A percentile compares a stretch with the other conserved stretches of the same genome.
These are phyloP conservation scores for Zymoseptoria ardabiliae DNA, from an alignment of 2,329 filamentous ascomycete genomes.

Conservation along the genomic window DNA sequence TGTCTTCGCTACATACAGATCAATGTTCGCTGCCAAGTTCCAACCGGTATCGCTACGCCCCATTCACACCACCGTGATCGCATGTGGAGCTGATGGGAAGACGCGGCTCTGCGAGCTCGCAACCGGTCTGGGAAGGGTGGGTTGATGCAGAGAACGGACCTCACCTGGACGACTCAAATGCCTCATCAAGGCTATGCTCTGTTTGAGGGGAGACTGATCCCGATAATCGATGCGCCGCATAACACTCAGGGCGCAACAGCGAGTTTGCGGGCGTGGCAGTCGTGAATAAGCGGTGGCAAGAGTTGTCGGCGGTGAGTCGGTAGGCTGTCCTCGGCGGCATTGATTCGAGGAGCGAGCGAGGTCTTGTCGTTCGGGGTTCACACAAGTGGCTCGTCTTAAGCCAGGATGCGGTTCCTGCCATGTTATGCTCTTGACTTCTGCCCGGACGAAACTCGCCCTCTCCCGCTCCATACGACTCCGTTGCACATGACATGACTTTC, in stretches of 20 bases:
- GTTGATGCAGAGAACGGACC: neutral
- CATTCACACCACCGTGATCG: neutral
- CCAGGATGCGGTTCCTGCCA: neutral
- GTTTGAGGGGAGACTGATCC: neutral
- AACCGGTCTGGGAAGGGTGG: neutral
- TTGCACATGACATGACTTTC: neutral
- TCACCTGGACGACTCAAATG: neutral
- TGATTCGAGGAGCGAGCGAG: neutral
- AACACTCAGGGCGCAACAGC: neutral
- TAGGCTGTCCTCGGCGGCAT: neutral
- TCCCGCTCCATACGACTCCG: neutral
- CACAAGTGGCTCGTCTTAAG: neutral
- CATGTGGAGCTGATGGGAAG: neutral
- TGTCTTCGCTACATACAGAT: neutral
- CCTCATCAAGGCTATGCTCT: neutral
- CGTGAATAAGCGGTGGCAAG: neutral
- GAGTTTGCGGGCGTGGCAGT: neutral
- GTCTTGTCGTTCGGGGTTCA: neutral
- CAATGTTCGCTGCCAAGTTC: neutral
- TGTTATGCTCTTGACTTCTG: neutral
- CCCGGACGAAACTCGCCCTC: neutral
- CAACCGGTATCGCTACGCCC: neutral
- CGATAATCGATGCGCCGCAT: neutral
- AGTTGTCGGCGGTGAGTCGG: neutral
- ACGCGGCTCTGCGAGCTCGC: neutral